Conservation (phyloP, 2,329 filamentous ascomycete genomes). For the Mycosphaerella sp. region DNA sequence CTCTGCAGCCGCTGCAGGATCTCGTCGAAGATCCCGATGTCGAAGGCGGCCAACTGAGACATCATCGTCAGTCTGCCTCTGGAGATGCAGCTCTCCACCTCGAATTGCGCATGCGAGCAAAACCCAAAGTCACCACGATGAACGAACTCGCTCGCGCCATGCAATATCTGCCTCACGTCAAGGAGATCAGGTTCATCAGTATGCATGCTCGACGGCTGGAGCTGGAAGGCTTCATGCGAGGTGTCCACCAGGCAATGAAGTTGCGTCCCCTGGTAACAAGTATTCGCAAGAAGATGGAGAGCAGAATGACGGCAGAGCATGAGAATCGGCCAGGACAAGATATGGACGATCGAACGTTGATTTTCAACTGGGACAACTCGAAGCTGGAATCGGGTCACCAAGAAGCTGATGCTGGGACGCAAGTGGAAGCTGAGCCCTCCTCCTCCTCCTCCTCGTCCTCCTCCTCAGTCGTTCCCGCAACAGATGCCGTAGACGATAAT, state of each 20-base stretch:
- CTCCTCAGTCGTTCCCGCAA: neutral
- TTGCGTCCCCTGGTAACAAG: conserved; percentile 5
- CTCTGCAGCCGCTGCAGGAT: neutral
- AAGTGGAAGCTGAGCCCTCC: neutral
- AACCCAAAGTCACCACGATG: conserved; percentile 4
- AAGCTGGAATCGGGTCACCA: neutral
- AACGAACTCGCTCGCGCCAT: conserved; percentile 11
- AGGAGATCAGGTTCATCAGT: conserved; percentile 5
- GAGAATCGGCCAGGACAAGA: neutral
- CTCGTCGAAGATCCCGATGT: neutral
- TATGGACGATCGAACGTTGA: neutral
- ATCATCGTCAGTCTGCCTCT: neutral
- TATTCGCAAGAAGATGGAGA: conserved; percentile 2
- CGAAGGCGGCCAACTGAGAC: neutral
- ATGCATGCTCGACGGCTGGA: conserved; percentile 10
- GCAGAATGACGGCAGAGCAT: neutral
- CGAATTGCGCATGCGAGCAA: conserved; percentile 5
- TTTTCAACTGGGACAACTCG: conserved; percentile 1
- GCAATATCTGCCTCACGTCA: conserved; percentile 13
- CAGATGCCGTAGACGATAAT: no score
- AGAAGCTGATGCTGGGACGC: neutral
- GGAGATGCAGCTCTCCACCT: conserved; percentile 4
- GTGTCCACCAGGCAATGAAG: conserved; percentile 5
- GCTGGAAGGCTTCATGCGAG: conserved; percentile 9
- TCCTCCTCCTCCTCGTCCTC: no score